Evolutionary conservation across 352 stramenopile genomes (phyloP).

Genomic region (Phytophthora citrophthora): DNA sequence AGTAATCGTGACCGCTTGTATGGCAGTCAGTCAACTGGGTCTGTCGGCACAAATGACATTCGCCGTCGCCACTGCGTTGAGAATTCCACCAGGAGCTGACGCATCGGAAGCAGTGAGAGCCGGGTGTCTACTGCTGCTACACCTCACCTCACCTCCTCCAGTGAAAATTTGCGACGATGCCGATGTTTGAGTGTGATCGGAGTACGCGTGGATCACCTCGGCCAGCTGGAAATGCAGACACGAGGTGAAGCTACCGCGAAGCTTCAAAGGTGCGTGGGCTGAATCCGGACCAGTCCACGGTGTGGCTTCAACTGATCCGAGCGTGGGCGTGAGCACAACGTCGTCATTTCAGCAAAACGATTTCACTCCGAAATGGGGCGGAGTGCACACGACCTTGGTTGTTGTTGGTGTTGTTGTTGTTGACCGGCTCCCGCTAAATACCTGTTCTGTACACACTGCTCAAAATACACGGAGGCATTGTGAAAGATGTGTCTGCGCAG

Average conservation of each 20-base stretch:
- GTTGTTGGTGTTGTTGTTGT: too few species aligned
- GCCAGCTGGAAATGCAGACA: slow-evolving; percentile 16
- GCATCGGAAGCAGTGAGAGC: not conserved
- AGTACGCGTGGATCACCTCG: slow-evolving; percentile 19
- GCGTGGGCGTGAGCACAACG: slow-evolving; percentile 4
- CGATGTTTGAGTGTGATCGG: slow-evolving; percentile 8
- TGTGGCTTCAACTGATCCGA: slow-evolving; percentile 26
- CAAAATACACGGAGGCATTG: slow-evolving; percentile 2
- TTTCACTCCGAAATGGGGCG: slow-evolving; percentile 15
- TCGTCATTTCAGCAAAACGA: not conserved
- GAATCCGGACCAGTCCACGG: slow-evolving; percentile 8
- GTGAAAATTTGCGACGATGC: slow-evolving; percentile 8
- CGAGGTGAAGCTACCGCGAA: slow-evolving; percentile 2
- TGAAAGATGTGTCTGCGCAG: slow-evolving; percentile 6
- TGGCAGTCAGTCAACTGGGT: slow-evolving; percentile 11
- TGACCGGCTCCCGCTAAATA: slow-evolving; percentile 14
- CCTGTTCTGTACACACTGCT: not conserved
- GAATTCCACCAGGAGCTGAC: not conserved
- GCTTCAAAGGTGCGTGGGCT: slow-evolving; percentile 3
- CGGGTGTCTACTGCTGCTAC: not conserved
- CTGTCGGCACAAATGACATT: too few species aligned
- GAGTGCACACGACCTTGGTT: too few species aligned
- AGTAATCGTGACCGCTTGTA: slow-evolving; percentile 5
- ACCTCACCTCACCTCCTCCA: not conserved
- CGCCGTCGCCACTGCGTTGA: too few species aligned